Evolutionary conservation across 2,329 filamentous ascomycete species (phyloP).

Genomic region (Botrytis elliptica): DNA sequence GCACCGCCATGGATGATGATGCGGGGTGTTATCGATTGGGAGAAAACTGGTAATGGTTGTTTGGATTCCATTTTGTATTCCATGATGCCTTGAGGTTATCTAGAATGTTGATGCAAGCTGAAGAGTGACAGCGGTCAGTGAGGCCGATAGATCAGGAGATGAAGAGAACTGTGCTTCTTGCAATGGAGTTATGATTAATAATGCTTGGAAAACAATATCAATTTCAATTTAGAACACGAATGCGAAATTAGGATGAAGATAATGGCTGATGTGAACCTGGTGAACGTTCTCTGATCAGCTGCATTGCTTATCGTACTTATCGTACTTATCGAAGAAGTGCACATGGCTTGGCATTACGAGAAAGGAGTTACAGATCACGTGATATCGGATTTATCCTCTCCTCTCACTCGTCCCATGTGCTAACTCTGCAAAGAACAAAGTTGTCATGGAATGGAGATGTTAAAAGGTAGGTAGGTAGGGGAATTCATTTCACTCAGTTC

Average conservation of each 20-base stretch:
- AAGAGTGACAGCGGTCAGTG: background rate
- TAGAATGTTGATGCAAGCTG: background rate
- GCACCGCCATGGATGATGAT: conserved; percentile 60
- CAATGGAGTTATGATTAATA: background rate
- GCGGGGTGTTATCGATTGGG: conserved; percentile 25
- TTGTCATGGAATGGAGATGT: background rate
- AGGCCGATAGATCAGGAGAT: background rate
- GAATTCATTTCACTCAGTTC: background rate
- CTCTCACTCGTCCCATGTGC: background rate
- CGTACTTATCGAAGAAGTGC: background rate
- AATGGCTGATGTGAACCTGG: background rate
- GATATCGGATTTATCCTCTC: accelerated
- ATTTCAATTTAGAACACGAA: background rate
- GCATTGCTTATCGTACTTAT: background rate
- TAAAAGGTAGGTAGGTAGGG: background rate
- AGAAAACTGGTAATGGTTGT: conserved; percentile 15
- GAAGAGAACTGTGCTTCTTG: background rate
- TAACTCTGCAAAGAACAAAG: background rate
- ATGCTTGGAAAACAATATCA: background rate
- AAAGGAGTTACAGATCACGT: background rate
- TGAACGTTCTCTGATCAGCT: background rate
- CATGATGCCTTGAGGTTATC: conserved; percentile 6
- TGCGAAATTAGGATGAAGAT: background rate
- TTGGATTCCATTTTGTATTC: conserved; percentile 30
- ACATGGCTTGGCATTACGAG: conserved; percentile 6